Evolutionary conservation across 768 basidiomycete species (phyloP).

Genomic region (Agrocybe pediades): DNA sequence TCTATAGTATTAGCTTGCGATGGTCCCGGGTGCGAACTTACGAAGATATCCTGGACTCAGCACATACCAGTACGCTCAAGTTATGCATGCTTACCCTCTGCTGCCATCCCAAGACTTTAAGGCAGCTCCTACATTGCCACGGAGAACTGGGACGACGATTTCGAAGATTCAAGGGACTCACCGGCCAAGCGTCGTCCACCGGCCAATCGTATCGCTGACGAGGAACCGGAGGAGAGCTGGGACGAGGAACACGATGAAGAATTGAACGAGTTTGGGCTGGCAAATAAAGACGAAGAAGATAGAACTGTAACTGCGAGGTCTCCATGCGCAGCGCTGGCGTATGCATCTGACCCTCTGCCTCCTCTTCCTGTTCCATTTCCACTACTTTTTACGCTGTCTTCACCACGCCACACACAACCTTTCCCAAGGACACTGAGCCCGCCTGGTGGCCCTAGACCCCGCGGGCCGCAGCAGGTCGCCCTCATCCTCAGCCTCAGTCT

Average conservation of each 20-base stretch:
- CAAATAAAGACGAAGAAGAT: constrained; percentile 58
- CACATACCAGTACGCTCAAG: no score
- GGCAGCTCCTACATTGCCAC: constrained; percentile 12
- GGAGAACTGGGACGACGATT: constrained; percentile 74
- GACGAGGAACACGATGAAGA: constrained; percentile 48
- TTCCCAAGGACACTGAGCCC: background rate
- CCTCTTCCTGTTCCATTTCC: background rate
- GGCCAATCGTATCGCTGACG: background rate
- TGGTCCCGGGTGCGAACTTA: no score
- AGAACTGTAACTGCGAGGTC: constrained; percentile 69
- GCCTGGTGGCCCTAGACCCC: background rate
- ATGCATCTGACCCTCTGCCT: constrained; percentile 43
- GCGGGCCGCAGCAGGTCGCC: constrained; percentile 42
- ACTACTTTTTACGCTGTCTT: constrained; percentile 13
- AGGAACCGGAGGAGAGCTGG: constrained; percentile 50
- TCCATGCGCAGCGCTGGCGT: constrained; percentile 33
- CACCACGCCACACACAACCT: constrained; percentile 31
- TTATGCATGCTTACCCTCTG: constrained; percentile 5
- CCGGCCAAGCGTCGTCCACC: constrained; percentile 25
- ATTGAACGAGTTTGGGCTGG: constrained; percentile 41
- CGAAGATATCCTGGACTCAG: no score
- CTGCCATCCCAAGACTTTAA: background rate
- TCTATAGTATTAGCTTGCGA: no score
- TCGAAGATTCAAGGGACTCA: constrained; percentile 56
- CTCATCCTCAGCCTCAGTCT: constrained; percentile 65